Evolutionary conservation across 805 yeast species (phyloP).

Genomic region (Teunomyces kruisii): DNA sequence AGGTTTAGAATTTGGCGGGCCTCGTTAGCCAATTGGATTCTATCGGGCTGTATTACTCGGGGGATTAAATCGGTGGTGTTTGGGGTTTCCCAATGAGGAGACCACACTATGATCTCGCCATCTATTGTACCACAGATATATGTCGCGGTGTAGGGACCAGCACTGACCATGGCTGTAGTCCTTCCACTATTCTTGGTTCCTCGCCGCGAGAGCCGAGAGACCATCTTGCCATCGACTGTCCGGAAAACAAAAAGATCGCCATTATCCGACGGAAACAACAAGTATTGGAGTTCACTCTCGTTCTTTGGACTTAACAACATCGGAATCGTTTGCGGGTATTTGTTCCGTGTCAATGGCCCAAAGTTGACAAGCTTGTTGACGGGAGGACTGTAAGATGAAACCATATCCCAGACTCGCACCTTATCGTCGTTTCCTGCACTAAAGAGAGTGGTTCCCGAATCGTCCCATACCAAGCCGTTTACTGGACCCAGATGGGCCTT

Average conservation of each 20-base stretch:
- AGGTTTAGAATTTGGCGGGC: slow-evolving; percentile 8
- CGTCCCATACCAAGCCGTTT: slow-evolving; percentile 78
- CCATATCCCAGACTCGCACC: slow-evolving; percentile 74
- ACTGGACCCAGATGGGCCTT: slow-evolving; percentile 78
- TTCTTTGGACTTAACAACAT: slow-evolving; percentile 49
- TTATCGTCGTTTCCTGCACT: slow-evolving; percentile 81
- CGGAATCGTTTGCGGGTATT: slow-evolving; percentile 48
- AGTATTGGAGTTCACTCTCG: slow-evolving; percentile 56
- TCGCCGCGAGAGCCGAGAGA: slow-evolving; percentile 52
- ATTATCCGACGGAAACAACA: slow-evolving; percentile 72
- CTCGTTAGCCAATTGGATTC: slow-evolving; percentile 8
- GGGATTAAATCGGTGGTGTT: slow-evolving; percentile 2
- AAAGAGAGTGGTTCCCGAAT: slow-evolving; percentile 58
- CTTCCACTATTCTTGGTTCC: slow-evolving; percentile 42
- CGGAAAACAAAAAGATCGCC: slow-evolving; percentile 67
- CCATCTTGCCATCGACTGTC: slow-evolving; percentile 60
- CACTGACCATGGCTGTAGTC: slow-evolving; percentile 52
- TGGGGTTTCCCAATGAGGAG: slow-evolving; percentile 13
- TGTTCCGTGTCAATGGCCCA: slow-evolving; percentile 75
- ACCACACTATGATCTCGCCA: slow-evolving; percentile 65
- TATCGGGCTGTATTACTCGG: neutral
- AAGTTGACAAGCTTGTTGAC: slow-evolving; percentile 67
- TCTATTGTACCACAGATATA: slow-evolving; percentile 65
- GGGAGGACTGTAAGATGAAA: slow-evolving; percentile 35
- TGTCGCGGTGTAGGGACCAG: slow-evolving; percentile 44